Conservation (phyloP, 164 flowering plant species). For the Chloranthus sessilifolius region DNA sequence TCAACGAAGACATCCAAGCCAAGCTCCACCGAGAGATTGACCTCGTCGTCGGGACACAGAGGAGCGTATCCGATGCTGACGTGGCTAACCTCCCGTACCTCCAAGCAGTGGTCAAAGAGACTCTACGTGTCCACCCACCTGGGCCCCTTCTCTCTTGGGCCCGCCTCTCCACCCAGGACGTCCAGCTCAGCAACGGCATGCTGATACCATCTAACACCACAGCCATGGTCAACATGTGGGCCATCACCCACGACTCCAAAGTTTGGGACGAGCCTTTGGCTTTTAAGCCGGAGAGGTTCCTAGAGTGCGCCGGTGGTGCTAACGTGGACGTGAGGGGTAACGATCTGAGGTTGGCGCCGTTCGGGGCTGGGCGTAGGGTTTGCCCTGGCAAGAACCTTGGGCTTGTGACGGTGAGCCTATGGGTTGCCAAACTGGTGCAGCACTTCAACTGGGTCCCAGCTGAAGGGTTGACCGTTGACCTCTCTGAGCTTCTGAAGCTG, state of each 20-base stretch:
- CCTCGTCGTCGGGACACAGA: constrained; percentile 10
- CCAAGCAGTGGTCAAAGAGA: constrained; percentile 43
- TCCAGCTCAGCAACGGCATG: constrained; percentile 46
- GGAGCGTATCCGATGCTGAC: constrained; percentile 27
- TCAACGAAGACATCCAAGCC: constrained; percentile 34
- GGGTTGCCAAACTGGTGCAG: constrained; percentile 50
- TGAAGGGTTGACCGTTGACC: constrained; percentile 23
- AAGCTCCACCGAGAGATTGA: constrained; percentile 37
- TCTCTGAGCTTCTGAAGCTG: constrained; percentile 38
- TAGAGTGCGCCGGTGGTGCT: constrained; percentile 23
- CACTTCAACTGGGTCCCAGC: constrained; percentile 33
- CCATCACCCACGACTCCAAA: constrained; percentile 48
- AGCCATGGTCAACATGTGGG: constrained; percentile 84
- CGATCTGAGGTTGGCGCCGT: constrained; percentile 56
- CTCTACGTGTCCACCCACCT: constrained; percentile 47
- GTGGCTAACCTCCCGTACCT: constrained; percentile 33
- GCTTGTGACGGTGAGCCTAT: constrained; percentile 35
- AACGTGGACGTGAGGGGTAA: constrained; percentile 40
- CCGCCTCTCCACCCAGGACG: constrained; percentile 39
- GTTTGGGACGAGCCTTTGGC: constrained; percentile 39
- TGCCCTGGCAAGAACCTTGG: constrained; percentile 57
- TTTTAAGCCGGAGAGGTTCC: constrained; percentile 49
- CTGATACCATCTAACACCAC: constrained; percentile 46
- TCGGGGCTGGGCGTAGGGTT: constrained; percentile 55
- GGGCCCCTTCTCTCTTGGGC: constrained; percentile 59